Conservation (phyloP, 108 stramenopile species). For the Pseudonitzschia multiseries region DNA sequence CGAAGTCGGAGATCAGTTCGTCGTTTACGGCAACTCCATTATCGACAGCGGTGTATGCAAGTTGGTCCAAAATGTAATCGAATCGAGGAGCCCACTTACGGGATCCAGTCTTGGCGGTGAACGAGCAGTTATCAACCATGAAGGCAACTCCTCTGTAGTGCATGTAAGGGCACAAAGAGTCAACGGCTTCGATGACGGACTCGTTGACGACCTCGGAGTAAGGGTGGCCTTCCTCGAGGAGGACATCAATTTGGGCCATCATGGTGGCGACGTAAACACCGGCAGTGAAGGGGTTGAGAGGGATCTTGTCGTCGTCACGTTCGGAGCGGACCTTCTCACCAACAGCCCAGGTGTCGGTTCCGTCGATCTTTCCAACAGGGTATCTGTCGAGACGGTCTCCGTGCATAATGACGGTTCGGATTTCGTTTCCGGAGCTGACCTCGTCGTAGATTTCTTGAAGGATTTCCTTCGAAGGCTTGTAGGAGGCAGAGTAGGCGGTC, state of each 20-base stretch:
- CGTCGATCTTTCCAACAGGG: constrained; percentile 98
- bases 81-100: constrained; percentile 98
- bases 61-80: constrained; percentile 98
- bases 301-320: constrained; percentile 95
- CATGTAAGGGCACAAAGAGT: constrained; percentile 98
- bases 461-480: constrained; percentile 96
- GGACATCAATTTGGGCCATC: constrained; percentile 99
- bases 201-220: constrained; percentile 99
- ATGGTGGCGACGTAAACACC: constrained; percentile 98
- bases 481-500: constrained; percentile 93
- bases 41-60: constrained; percentile 97
- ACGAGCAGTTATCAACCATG: constrained; percentile 99
- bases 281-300: constrained; percentile 97
- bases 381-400: constrained; percentile 86
- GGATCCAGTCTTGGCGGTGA: constrained; percentile 97
- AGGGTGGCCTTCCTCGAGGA: constrained; percentile 93
- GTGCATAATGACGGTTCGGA: constrained; percentile 97
- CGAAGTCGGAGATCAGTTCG: constrained; percentile 86
- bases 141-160: constrained; percentile 98
- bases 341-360: constrained; percentile 95
- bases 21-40: constrained; percentile 87
- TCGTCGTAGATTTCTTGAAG: constrained; percentile 99
- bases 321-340: constrained; percentile 94
- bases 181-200: constrained; percentile 98
- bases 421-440: constrained; percentile 96